Base-by-base conservation (phyloP, 257 asterid species). In the Asclepias syriaca region DNA sequence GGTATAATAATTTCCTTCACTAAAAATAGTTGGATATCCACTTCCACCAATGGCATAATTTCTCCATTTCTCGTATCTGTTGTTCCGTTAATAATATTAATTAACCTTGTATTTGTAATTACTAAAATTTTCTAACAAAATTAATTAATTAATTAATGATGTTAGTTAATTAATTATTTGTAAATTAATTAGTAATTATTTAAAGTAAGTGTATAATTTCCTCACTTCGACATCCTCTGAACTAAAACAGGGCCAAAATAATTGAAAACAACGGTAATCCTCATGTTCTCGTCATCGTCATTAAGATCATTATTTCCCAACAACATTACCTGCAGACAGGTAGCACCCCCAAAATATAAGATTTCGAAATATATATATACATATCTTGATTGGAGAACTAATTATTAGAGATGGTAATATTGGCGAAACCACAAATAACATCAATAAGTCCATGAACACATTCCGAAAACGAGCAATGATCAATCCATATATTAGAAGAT, bases 181-280 rank as follows among this genome's bases (percentile, higher is more conserved):
- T n/a, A n/a, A 6, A 6, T 40, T 40, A 40, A n/a, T n/a, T n/a
- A 48, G 53, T 13, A 48, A 12, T 49, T 11, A 49, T 2, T 34
- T 34, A 34, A 34, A 15, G 46, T 68, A 16, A 21, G 50, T 50
- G 10, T 0, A n/a, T n/a, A 1, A 40, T 54, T 5, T 16, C 5
- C n/a, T 14, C 9, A 87, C 96, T 93, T 87, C 27, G 96, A 93
- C 81, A 88, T 78, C 63, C 96, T 84, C 72, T 88, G 91, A 39
- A 88, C 89, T 40, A 88, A 75, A 68, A 77, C 81, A n/a, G 86
- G 88, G 8, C 97, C 97, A 78, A 90, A 90, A 77, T 88, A 78
- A 81, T 90, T 90, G 76, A 81, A 90, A 37, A 75, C 90, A 10
- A 90, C 82, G 0, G 96, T 88, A 45, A 88, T 93, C 75, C 85